Evolutionary conservation across 306 rosid species (phyloP), one percentile per base, ranked within the genome.

Genomic region (Lablab purpureus): DNA sequence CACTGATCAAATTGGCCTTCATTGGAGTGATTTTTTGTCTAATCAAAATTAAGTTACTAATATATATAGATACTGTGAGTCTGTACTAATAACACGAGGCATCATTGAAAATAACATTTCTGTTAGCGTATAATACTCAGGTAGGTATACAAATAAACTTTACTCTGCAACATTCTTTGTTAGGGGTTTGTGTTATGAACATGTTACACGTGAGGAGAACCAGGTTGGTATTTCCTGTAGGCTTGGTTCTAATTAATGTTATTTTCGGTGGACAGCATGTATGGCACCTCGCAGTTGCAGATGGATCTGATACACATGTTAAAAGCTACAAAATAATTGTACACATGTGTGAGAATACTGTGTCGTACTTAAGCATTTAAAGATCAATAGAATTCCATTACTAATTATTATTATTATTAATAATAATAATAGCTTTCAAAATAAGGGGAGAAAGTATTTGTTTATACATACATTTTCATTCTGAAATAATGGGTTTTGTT

Each of bases 101-200:
- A 0, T 46, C 51, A 4, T 14, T 0, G 15, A 13, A 13, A 46
- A 14, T 13, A 3, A 13, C n/a, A 13, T 13, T 13, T 46, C 6
- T 46, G 52, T 47, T 47, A 47, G 5, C 49, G 12, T 45, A 3
- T 45, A 12, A 45, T 11, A 45, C 14, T 45, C 46, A 45, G 14
- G 50, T 45, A 12, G 37, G 4, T 32, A 3, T 32, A 32, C 4
- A 32, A 32, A 32, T 34, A 40, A 8, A 40, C 22, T 51, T 71
- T 71, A 28, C 17, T 68, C 43, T 69, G 17, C 8, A 46, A 46
- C 17, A 50, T 30, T 32, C 30, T 71, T 71, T 30, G 60, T 68
- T 43, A 19, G 37, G 36, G 37, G 37, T 34, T 5, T 5, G 37
- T 5, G 37, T 34, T 34, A 34, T 12, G 50, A 19, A 9, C 23